Percentiles rank a stretch among this genome's conserved stretches.
phyloP scores from a whole-genome alignment of 306 rosid genomes.

The Notholithocarpus densiflorus region DNA sequence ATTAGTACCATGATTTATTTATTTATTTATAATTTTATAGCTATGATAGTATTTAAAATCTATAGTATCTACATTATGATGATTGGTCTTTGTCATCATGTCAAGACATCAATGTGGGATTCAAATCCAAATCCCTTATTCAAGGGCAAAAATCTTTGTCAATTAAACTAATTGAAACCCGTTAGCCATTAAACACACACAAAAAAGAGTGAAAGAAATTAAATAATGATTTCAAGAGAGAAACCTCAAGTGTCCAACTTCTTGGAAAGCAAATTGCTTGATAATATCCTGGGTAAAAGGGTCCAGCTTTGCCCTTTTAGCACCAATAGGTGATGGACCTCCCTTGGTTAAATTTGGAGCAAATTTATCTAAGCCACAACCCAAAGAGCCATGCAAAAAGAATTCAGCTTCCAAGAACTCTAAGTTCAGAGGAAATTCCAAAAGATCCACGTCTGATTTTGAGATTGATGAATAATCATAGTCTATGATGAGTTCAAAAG shows the following conservation, averaged over 20 bases:
- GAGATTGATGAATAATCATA: background rate
- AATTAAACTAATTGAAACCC: too few species aligned
- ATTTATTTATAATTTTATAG: too few species aligned
- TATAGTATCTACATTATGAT: too few species aligned
- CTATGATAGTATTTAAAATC: too few species aligned
- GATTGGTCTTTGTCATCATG: too few species aligned
- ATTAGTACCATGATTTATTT: too few species aligned
- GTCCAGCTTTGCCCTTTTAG: constrained; percentile 36
- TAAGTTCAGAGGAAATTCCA: too few species aligned
- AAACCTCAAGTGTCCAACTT: constrained; percentile 73
- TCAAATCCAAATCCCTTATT: too few species aligned
- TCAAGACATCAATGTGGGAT: too few species aligned
- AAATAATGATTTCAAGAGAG: background rate
- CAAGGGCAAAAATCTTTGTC: too few species aligned
- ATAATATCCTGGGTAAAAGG: constrained; percentile 33
- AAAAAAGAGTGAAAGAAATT: background rate
- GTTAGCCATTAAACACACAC: background rate
- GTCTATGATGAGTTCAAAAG: background rate
- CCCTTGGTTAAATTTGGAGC: constrained; percentile 46
- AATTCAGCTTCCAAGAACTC: too few species aligned
- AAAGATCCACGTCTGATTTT: constrained; percentile 27
- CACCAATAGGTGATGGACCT: constrained; percentile 66
- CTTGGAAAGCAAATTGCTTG: constrained; percentile 59
- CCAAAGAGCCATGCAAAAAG: too few species aligned
- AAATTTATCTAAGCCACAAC: background rate